Evolutionary conservation across 2,329 filamentous ascomycete genomes (phyloP), one percentile per base, ranked within the genome.

Genomic region (Fusarium continuum): DNA sequence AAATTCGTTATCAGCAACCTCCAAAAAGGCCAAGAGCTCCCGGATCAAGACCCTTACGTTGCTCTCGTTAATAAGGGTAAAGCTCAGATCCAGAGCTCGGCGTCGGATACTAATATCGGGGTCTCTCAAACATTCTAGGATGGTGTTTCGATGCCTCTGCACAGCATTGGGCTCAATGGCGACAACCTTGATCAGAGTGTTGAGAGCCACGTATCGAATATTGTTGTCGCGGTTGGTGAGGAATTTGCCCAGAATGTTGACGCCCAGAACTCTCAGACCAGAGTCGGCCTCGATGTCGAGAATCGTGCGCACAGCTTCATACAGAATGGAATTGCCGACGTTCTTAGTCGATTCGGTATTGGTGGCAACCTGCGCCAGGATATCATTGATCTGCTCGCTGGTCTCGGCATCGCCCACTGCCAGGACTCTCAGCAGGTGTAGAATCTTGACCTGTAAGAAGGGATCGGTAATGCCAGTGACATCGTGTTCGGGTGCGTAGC

Each of bases 311-410:
- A 99, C 95, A 2, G 95, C 91, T 78, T 99, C 95, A 79, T 99
- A 99, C 8, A 99, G 83, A 70, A 99, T 99, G 1, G 95, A 94
- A 75, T 99, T 99, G 63, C 95, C 95, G 35, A 99, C 95, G 67
- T 99, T 99, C 82, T 99, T 99, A 23, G 93, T 93, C 0, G 94
- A 93, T 73, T 99, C 95, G 2, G 95, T 99, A 77, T 99, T 99
- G 32, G 94, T 98, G 47, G 95, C 95, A 50, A 99, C 95, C 80
- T 97, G 93, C 6, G 95, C 95, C 58, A 99, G 81, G 61, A 99
- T 99, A 73, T 99, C 95, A 79, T 98, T 99, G 81, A 99, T 98
- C 76, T 96, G 90, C 77, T 99, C 96, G 76, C 93, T 98, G 22
- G 92, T 93, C 60, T 93, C 85, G 10, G 88, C 82, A 76, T 99